These are phyloP conservation scores for Pseudocercospora fuligena DNA, from an alignment of 2,329 filamentous ascomycete species.

Conservation along the genomic window DNA sequence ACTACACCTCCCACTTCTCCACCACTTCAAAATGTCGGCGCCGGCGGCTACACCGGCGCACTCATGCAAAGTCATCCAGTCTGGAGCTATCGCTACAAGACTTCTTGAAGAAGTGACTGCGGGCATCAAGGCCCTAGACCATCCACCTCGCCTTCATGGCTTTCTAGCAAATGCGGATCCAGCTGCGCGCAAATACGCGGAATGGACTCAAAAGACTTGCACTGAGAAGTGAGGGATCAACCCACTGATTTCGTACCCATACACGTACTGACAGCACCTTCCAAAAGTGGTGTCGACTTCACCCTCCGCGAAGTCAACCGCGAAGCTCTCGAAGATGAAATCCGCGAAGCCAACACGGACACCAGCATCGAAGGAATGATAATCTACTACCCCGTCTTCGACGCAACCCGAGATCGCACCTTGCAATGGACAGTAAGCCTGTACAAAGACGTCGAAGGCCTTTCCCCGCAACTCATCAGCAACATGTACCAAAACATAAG, in stretches of 20 bases:
- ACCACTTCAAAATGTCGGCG: slow-evolving; percentile 7
- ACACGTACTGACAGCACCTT: slow-evolving; percentile 43
- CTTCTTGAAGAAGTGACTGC: slow-evolving; percentile 78
- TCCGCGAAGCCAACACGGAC: slow-evolving; percentile 84
- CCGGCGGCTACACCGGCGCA: slow-evolving; percentile 4
- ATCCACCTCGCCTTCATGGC: slow-evolving; percentile 79
- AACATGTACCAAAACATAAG: slow-evolving; percentile 99
- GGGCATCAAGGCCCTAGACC: slow-evolving; percentile 72
- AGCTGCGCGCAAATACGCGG: slow-evolving; percentile 88
- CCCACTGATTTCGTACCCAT: slow-evolving; percentile 12
- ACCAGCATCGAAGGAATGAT: slow-evolving; percentile 82
- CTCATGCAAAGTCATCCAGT: slow-evolving; percentile 89
- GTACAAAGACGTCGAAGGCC: slow-evolving; percentile 91
- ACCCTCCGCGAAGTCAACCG: slow-evolving; percentile 82
- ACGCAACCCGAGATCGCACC: slow-evolving; percentile 87
- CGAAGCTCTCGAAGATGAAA: slow-evolving; percentile 86
- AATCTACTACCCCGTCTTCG: slow-evolving; percentile 98
- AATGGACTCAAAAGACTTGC: slow-evolving; percentile 97
- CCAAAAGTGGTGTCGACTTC: slow-evolving; percentile 77
- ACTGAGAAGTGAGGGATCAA: slow-evolving; percentile 78
- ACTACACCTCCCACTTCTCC: neutral
- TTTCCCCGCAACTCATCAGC: slow-evolving; percentile 91
- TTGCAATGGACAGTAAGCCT: slow-evolving; percentile 92
- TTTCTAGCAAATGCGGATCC: slow-evolving; percentile 93
- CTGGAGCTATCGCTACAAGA: slow-evolving; percentile 82